These are phyloP conservation scores for Aspergillus leporis DNA, from an alignment of 495 filamentous ascomycete genomes.

Conservation along the genomic window DNA sequence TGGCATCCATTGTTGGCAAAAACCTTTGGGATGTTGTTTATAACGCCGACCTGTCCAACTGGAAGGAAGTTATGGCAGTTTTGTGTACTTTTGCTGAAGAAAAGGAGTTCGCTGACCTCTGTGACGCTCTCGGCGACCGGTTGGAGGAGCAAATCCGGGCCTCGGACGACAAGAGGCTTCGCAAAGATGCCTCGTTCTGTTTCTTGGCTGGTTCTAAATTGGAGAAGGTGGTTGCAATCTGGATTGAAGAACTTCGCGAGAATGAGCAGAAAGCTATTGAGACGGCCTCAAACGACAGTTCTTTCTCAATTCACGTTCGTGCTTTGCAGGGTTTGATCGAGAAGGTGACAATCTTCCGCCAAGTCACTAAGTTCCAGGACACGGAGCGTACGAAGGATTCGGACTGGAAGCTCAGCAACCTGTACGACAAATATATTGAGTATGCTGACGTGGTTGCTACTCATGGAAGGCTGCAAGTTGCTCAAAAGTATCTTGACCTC, in stretches of 20 bases:
- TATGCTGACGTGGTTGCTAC: constrained; percentile 94
- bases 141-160: constrained; percentile 67
- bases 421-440: constrained; percentile 96
- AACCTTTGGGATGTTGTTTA: constrained; percentile 98
- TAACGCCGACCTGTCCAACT: constrained; percentile 88
- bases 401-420: constrained; percentile 82
- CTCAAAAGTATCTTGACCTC: constrained; percentile 88
- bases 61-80: constrained; percentile 95
- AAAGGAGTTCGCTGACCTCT: constrained; percentile 92
- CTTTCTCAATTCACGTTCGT: constrained; percentile 88
- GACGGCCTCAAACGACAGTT: constrained; percentile 65
- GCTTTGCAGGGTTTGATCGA: constrained; percentile 92
- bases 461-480: constrained; percentile 81
- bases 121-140: constrained; percentile 90
- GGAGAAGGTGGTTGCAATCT: constrained; percentile 93
- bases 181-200: constrained; percentile 93
- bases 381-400: constrained; percentile 63
- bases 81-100: constrained; percentile 93
- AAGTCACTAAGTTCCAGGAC: constrained; percentile 90
- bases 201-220: constrained; percentile 93
- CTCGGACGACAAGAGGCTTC: constrained; percentile 51
- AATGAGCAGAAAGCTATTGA: constrained; percentile 73
- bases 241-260: constrained; percentile 85
- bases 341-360: constrained; percentile 96
- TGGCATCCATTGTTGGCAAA: constrained; percentile 91